phyloP scores from a whole-genome alignment of 371 early-diverging fungal species.

The Mycotypha africana region DNA sequence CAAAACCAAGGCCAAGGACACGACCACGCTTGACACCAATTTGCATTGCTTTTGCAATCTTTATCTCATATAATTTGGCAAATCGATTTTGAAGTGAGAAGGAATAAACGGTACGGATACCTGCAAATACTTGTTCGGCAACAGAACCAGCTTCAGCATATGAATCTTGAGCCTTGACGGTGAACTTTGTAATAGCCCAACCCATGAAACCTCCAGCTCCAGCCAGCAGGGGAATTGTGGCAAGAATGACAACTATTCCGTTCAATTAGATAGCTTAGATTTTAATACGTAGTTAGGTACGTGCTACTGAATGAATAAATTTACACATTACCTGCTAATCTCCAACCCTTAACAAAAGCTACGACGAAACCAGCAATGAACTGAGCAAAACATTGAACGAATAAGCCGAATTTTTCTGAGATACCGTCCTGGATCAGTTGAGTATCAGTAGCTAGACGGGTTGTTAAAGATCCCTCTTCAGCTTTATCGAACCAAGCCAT shows the following conservation, averaged over 20 bases:
- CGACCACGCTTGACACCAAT: slow-evolving; percentile 50
- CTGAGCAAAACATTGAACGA: slow-evolving; percentile 61
- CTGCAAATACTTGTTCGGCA: slow-evolving; percentile 65
- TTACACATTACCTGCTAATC: slow-evolving; percentile 53
- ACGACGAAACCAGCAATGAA: slow-evolving; percentile 87
- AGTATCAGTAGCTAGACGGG: slow-evolving; percentile 75
- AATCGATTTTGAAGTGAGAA: slow-evolving; percentile 76
- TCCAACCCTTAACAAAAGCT: slow-evolving; percentile 85
- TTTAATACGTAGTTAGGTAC: too few relatives aligned
- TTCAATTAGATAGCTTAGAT: too few relatives aligned
- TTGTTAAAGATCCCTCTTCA: slow-evolving; percentile 64
- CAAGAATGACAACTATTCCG: slow-evolving; percentile 60
- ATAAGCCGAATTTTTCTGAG: slow-evolving; percentile 76
- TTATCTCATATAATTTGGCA: slow-evolving; percentile 48
- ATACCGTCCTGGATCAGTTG: slow-evolving; percentile 84
- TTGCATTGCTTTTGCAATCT: slow-evolving; percentile 47
- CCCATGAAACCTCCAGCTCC: slow-evolving; percentile 55
- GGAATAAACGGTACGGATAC: slow-evolving; percentile 82
- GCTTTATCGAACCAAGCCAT: slow-evolving; percentile 87
- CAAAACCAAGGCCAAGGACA: slow-evolving; percentile 54
- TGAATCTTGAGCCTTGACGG: slow-evolving; percentile 23
- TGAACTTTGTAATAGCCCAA: slow-evolving; percentile 50
- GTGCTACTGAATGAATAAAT: too few relatives aligned
- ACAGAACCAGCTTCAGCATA: slow-evolving; percentile 39
- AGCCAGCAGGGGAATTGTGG: slow-evolving; percentile 57